phyloP scores from a whole-genome alignment of 352 stramenopile species.

The Phytophthora foliorum region DNA sequence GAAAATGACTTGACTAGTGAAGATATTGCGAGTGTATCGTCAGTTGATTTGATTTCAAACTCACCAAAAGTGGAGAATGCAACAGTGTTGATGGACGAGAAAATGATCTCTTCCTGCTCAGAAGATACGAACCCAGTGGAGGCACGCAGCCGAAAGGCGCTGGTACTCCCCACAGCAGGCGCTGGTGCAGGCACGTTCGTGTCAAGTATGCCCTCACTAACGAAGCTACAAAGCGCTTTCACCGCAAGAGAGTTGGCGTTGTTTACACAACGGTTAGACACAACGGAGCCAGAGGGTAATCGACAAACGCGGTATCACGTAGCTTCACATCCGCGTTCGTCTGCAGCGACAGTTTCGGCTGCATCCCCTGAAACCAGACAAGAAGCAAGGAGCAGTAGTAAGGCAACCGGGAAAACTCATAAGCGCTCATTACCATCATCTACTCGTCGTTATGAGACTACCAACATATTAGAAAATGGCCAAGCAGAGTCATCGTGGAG shows the following conservation, averaged over 20 bases:
- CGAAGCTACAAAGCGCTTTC: constrained; percentile 35
- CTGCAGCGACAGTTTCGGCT: background rate
- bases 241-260: constrained; percentile 37
- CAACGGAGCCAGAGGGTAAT: background rate
- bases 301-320: constrained; percentile 28
- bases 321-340: constrained; percentile 27
- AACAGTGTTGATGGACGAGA: background rate
- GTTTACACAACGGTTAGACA: constrained; percentile 31
- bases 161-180: constrained; percentile 4
- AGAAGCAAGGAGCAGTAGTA: background rate
- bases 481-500: constrained; percentile 39
- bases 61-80: background rate
- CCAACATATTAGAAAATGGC: background rate
- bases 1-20: background rate
- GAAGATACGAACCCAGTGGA: constrained; percentile 1
- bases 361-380: background rate
- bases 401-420: background rate
- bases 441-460: background rate
- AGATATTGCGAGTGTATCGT: background rate
- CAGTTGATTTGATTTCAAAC: constrained; percentile 1
- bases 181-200: constrained; percentile 22
- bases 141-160: background rate
- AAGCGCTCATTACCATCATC: constrained; percentile 17
- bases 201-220: constrained; percentile 31
- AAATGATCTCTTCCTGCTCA: background rate